Evolutionary conservation across 2,329 filamentous ascomycete genomes (phyloP).

Genomic region (Trichoderma brevicompactum): DNA sequence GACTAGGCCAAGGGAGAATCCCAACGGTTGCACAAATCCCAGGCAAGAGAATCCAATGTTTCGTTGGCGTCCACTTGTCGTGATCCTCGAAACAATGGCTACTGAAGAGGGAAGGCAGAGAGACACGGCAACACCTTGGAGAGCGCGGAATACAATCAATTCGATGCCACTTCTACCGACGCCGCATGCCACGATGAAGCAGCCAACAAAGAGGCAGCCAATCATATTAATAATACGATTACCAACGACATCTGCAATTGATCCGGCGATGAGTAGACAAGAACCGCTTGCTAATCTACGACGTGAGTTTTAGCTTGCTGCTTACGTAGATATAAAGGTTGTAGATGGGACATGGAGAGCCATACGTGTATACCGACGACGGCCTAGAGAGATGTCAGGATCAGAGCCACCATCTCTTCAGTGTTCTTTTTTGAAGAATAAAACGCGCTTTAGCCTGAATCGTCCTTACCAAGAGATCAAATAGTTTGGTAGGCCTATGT

Average conservation of each 20-base stretch:
- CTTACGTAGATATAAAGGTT: neutral
- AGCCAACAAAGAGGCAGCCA: slow-evolving; percentile 41
- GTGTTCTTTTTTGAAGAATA: neutral
- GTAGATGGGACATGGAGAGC: neutral
- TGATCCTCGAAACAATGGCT: slow-evolving; percentile 44
- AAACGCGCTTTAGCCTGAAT: neutral
- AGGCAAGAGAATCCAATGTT: slow-evolving; percentile 51
- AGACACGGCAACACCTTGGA: slow-evolving; percentile 44
- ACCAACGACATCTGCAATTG: slow-evolving; percentile 45
- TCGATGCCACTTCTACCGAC: slow-evolving; percentile 43
- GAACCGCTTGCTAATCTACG: neutral
- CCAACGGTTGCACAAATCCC: slow-evolving; percentile 51
- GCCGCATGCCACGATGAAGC: slow-evolving; percentile 43
- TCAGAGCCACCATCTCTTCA: neutral
- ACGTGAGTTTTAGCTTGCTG: neutral
- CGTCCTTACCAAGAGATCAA: neutral
- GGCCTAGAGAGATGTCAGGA: neutral
- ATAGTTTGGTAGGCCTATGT: neutral
- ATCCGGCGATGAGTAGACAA: slow-evolving; percentile 42
- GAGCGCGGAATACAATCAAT: slow-evolving; percentile 44
- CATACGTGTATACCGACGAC: neutral
- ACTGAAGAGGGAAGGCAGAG: slow-evolving; percentile 47
- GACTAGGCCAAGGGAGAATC: slow-evolving; percentile 55
- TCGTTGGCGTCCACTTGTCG: slow-evolving; percentile 43
- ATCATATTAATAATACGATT: slow-evolving; percentile 42